Conservation (phyloP, 345 rosid genomes). For the Mercurialis annua region DNA sequence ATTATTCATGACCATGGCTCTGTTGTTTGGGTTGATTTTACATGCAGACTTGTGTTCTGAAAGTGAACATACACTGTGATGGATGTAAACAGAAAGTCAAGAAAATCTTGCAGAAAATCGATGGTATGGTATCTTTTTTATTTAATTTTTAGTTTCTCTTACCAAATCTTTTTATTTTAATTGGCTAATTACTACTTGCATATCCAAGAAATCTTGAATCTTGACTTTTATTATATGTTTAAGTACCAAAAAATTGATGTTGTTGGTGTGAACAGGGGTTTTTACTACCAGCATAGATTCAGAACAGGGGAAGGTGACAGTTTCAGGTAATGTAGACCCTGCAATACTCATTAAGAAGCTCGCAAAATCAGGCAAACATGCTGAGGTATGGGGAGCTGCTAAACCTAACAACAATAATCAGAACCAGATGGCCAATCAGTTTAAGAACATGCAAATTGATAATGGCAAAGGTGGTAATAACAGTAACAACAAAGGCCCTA, state of each 20-base stretch:
- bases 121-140: constrained; percentile 45
- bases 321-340: constrained; percentile 71
- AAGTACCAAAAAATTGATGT: not conserved
- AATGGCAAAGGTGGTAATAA: constrained; percentile 53
- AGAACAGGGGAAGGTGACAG: constrained; percentile 85
- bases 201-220: not conserved
- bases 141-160: not conserved
- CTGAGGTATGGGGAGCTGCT: constrained; percentile 72
- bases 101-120: constrained; percentile 89
- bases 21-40: constrained; percentile 27
- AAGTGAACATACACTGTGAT: constrained; percentile 95
- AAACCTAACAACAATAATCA: constrained; percentile 54
- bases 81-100: constrained; percentile 90
- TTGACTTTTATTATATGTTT: not conserved
- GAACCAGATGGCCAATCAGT: constrained; percentile 53
- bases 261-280: constrained; percentile 48
- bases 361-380: constrained; percentile 84
- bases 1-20: constrained; percentile 15
- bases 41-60: constrained; percentile 91
- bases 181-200: not conserved
- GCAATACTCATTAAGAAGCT: constrained; percentile 75
- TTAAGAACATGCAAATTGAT: constrained; percentile 74
- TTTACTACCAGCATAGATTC: constrained; percentile 67
- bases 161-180: not conserved
- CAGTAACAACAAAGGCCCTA: constrained; percentile 44